Evolutionary conservation across 495 filamentous ascomycete genomes (phyloP), one percentile per base, ranked within the genome.

Genomic region (Tuber indicum): DNA sequence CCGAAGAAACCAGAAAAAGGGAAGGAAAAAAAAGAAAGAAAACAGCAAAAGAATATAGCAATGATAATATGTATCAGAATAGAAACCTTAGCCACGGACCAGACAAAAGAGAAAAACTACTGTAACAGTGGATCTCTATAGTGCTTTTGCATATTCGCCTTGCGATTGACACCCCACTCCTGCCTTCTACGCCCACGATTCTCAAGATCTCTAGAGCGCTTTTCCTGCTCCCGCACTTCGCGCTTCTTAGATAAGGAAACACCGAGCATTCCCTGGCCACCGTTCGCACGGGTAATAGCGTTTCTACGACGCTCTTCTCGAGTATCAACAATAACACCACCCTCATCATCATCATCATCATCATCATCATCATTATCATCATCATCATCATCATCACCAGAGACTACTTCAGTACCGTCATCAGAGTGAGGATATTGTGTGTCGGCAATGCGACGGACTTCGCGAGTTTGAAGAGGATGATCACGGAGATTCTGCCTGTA

Each of bases 401-500:
- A 83, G 70, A 83, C 85, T 39, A 84, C 86, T 77, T 90, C 88
- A 39, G 88, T 87, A 46, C 89, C 89, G 74, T 80, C 78, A 26
- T 76, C 77, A 6, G 77, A 77, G 45, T 76, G 77, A 17, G 81
- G 81, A 74, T 85, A 81, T 81, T 83, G 72, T 5, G 80, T 81
- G 47, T 83, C 81, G 47, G 80, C 81, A 16, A 82, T 75, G 43
- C 81, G 79, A 43, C 81, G 81, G 52, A 82, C 72, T 8, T 80
- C 75, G 26, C 66, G 75, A 47, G 81, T 79, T 66, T 78, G 81
- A 72, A 82, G 21, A 21, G 81, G 76, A 39, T 81, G 81, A 32
- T 82, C 81, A 21, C 78, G 82, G 47, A 98, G 86, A 85, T 98
- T 98, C 86, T 99, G 96, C 72, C 93, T 92, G 85, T 90, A 99